Conservation (phyloP, 2,329 filamentous ascomycete species). For the Colletotrichum paranaense region DNA sequence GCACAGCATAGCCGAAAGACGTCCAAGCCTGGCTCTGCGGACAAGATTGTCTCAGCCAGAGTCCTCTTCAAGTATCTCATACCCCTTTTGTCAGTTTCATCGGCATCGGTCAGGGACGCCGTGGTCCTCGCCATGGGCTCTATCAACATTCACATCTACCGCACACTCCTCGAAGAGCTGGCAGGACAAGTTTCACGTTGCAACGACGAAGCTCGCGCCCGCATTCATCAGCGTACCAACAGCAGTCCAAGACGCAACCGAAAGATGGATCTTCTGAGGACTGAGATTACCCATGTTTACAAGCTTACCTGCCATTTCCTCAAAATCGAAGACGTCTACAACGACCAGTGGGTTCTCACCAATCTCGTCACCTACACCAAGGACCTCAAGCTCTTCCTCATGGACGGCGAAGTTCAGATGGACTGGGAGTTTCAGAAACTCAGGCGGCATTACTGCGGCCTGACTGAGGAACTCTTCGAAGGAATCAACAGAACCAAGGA, state of each 20-base stretch:
- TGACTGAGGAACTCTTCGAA: slow-evolving; percentile 93
- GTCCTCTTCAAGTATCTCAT: slow-evolving; percentile 93
- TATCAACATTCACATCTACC: slow-evolving; percentile 94
- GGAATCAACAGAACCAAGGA: slow-evolving; percentile 88
- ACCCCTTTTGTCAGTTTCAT: slow-evolving; percentile 83
- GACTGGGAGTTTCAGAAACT: slow-evolving; percentile 95
- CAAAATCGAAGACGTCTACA: slow-evolving; percentile 79
- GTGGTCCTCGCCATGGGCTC: slow-evolving; percentile 93
- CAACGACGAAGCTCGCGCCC: slow-evolving; percentile 87
- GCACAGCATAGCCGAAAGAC: slow-evolving; percentile 88
- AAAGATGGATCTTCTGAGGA: slow-evolving; percentile 87
- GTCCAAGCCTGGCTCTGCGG: slow-evolving; percentile 72
- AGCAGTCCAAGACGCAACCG: slow-evolving; percentile 86
- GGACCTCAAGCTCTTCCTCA: slow-evolving; percentile 92
- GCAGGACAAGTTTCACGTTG: slow-evolving; percentile 88
- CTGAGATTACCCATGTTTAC: slow-evolving; percentile 96
- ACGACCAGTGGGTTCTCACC: slow-evolving; percentile 89
- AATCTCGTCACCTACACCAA: slow-evolving; percentile 92
- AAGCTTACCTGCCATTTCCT: slow-evolving; percentile 93
- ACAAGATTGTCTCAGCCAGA: slow-evolving; percentile 88
- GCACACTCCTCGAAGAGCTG: slow-evolving; percentile 88
- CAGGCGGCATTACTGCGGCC: slow-evolving; percentile 90
- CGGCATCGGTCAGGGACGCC: slow-evolving; percentile 85
- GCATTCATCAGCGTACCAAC: slow-evolving; percentile 86
- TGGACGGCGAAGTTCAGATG: slow-evolving; percentile 93